Evolutionary conservation across 345 rosid species (phyloP).

Genomic region (Ceriops tagal): DNA sequence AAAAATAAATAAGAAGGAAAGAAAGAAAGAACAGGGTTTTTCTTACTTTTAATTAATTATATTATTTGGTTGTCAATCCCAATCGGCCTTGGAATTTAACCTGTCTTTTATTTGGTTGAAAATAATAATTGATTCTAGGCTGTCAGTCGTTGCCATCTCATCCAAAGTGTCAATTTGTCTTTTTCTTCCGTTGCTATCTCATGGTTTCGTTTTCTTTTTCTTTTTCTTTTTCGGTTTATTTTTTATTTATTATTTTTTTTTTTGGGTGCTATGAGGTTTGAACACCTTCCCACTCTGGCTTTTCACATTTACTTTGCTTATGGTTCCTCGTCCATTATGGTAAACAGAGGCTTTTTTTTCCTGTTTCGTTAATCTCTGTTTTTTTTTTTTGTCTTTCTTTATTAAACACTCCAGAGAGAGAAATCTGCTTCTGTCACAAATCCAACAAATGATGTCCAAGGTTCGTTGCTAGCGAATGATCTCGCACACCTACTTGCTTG

Average conservation of each 20-base stretch:
- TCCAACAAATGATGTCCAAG: slow-evolving; percentile 38
- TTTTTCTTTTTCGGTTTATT: not conserved
- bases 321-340: slow-evolving; percentile 14
- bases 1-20: not conserved
- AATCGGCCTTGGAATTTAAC: slow-evolving; percentile 11
- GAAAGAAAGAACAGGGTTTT: not conserved
- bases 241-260: slow-evolving; percentile 13
- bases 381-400: slow-evolving; percentile 9
- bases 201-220: not conserved
- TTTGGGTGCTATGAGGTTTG: slow-evolving; percentile 20
- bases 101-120: slow-evolving; percentile 8
- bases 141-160: slow-evolving; percentile 16
- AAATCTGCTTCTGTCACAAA: slow-evolving; percentile 32
- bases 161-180: slow-evolving; percentile 41
- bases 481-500: slow-evolving; percentile 8
- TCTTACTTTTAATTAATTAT: slow-evolving; percentile 9
- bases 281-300: slow-evolving; percentile 23
- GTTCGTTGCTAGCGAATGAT: slow-evolving; percentile 27
- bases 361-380: not conserved
- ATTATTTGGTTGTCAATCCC: not conserved
- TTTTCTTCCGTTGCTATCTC: slow-evolving; percentile 30
- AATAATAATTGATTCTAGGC: slow-evolving; percentile 19
- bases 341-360: slow-evolving; percentile 6
- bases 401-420: slow-evolving; percentile 35
- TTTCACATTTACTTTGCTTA: slow-evolving; percentile 5